Evolutionary conservation across 2,329 filamentous ascomycete species (phyloP), one percentile per base, ranked within the genome.

Genomic region (Nothophoma quercina): DNA sequence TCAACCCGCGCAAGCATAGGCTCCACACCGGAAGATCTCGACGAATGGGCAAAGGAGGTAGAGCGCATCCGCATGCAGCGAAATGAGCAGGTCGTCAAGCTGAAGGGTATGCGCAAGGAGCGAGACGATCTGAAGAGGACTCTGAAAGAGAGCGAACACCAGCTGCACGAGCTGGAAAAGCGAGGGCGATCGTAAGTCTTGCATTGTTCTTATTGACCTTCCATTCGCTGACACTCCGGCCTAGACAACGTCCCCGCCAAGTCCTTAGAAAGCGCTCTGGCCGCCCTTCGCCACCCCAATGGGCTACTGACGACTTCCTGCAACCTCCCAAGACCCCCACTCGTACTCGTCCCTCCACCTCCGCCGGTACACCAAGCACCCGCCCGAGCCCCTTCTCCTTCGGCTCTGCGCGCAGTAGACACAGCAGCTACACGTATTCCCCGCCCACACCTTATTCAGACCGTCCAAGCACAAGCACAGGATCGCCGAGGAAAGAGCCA

Each of bases 1-100:
- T 48, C 60, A 5, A 71, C 63, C 2, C 52, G 56, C 16, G 55
- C 50, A 2, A 71, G 63, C 18, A 58, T 58, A 5, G 34, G 41
- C 7, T 62, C 60, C 3, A 55, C 40, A 7, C 55, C 55, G n/a
- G 60, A 64, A 5, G 63, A 65, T 13, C 58, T 67, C 3, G 64
- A 65, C 1, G 47, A 61, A 1, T 74, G 72, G 72, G 64, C 67
- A 0, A 61, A 53, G 16, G 70, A 74, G 36, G 60, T 74, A 6
- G 71, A 75, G 32, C 59, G 69, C 15, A 59, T 73, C 13, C 67
- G 71, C 18, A 65, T 72, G 61, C 57, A 69, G 26, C 54, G 72
- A 23, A 56, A 73, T 12, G 71, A 75, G 43, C 64, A 68, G 10
- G 67, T 63, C 0, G 49, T 70, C 3, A 68, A 72, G 39, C 55